Percentiles rank a stretch among this genome's conserved stretches.
These are phyloP conservation scores for Suhomyces bribrorum DNA, from an alignment of 1,139 yeast genomes.

Conservation along the genomic window DNA sequence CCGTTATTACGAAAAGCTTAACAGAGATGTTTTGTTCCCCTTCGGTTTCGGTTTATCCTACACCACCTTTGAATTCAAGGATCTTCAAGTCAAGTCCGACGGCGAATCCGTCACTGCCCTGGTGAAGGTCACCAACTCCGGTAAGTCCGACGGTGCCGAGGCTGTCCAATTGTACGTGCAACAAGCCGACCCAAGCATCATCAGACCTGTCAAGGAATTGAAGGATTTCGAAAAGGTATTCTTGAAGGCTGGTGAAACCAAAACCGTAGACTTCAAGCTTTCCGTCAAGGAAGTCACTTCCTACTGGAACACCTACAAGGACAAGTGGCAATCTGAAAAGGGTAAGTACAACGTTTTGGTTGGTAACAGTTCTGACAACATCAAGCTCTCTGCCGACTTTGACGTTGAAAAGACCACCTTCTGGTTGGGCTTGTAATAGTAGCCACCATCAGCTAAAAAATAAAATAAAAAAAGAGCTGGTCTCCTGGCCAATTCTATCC, in stretches of 20 bases:
- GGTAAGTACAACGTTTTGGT: conserved; percentile 51
- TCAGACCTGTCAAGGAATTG: conserved; percentile 58
- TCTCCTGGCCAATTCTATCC: too few species aligned
- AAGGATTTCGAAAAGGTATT: conserved; percentile 54
- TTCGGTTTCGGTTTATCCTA: conserved; percentile 31
- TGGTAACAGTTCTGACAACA: conserved; percentile 39
- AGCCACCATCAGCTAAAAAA: neutral
- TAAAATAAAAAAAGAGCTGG: neutral
- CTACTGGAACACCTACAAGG: conserved; percentile 51
- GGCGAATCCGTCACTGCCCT: conserved; percentile 21
- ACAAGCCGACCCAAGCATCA: conserved; percentile 40
- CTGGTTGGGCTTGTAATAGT: conserved; percentile 19
- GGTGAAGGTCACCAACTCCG: conserved; percentile 45
- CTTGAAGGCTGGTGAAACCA: conserved; percentile 42
- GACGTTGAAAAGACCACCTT: conserved; percentile 12
- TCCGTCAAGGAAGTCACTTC: conserved; percentile 54
- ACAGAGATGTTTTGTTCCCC: conserved; percentile 22
- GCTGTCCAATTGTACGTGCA: conserved; percentile 48
- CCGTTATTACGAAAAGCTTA: conserved; percentile 26
- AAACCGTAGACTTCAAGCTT: conserved; percentile 34
- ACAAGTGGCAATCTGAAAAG: conserved; percentile 53
- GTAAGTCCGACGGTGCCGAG: conserved; percentile 44
- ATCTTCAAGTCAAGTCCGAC: conserved; percentile 15
- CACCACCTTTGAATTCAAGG: conserved; percentile 20
- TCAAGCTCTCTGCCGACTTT: conserved; percentile 16